These are phyloP conservation scores for Phytophthora brassicae DNA, from an alignment of 352 stramenopile genomes.

Conservation along the genomic window DNA sequence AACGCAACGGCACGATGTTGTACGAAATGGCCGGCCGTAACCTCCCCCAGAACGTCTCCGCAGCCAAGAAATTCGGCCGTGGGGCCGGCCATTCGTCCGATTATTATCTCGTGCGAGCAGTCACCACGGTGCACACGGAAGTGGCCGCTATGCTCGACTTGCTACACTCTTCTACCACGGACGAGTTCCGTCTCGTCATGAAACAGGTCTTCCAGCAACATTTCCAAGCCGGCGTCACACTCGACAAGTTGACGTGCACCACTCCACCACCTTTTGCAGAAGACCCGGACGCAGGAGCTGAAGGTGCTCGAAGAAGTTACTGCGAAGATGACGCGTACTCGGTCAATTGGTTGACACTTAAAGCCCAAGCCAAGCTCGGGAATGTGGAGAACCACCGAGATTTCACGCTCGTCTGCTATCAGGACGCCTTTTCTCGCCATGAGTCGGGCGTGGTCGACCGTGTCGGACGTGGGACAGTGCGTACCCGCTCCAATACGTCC, in stretches of 20 bases:
- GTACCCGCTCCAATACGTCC: slow-evolving; percentile 18
- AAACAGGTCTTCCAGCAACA: slow-evolving; percentile 61
- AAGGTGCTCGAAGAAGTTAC: slow-evolving; percentile 37
- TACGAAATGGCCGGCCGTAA: slow-evolving; percentile 64
- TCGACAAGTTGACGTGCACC: slow-evolving; percentile 67
- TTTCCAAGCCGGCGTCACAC: slow-evolving; percentile 47
- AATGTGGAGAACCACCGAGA: slow-evolving; percentile 49
- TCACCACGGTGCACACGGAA: slow-evolving; percentile 53
- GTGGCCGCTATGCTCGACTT: slow-evolving; percentile 51
- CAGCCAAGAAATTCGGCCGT: slow-evolving; percentile 48
- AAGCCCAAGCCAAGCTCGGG: slow-evolving; percentile 35
- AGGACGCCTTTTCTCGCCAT: slow-evolving; percentile 59
- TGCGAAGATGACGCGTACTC: slow-evolving; percentile 69
- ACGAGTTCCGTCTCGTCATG: slow-evolving; percentile 55
- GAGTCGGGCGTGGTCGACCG: slow-evolving; percentile 30
- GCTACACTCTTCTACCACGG: slow-evolving; percentile 45
- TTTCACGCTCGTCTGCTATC: slow-evolving; percentile 74
- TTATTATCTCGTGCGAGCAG: slow-evolving; percentile 67
- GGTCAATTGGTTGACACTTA: slow-evolving; percentile 69
- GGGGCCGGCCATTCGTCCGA: slow-evolving; percentile 53
- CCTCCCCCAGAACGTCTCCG: slow-evolving; percentile 43
- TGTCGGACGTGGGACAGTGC: slow-evolving; percentile 33
- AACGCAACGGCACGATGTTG: slow-evolving; percentile 55
- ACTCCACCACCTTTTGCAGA: slow-evolving; percentile 50
- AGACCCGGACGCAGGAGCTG: slow-evolving; percentile 28